Evolutionary conservation across 2,329 filamentous ascomycete species (phyloP), one percentile per base, ranked within the genome.

Genomic region (Calonectria hawksworthii): DNA sequence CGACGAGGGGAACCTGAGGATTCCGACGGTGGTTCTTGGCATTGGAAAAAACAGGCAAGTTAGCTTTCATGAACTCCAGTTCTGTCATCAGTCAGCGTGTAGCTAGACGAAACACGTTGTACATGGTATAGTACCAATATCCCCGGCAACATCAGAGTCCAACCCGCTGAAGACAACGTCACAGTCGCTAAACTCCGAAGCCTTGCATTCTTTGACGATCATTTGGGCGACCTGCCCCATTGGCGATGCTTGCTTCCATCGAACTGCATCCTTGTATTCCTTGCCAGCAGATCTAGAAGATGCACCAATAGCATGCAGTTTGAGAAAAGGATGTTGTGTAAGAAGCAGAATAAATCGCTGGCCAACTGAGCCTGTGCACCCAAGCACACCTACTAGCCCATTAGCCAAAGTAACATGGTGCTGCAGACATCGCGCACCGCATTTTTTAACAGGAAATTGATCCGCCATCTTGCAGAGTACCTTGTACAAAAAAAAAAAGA

Each of bases 21-120:
- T 98, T 93, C 83, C 93, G 94, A 80, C 97, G 94, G 90, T 98
- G 95, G 91, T 98, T 99, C 87, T 98, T 98, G 66, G 97, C 96
- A 86, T 99, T 99, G 81, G 96, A 98, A 89, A 99, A 99, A 84
- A 98, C 94, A 81, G 95, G 93, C 65, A 98, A 92, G 82, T 98
- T 93, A 75, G 95, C 93, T 83, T 94, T 94, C 82, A 98, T 90
- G 86, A 99, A 98, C 80, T 94, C 94, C 91, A 95, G 94, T 86
- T 99, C 96, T 96, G 7, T 6, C 14, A 21, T 10, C 16, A 13
- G 26, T 64, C 47, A 44, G 59, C 18, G 1, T 14, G 5, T 14
- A 21, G 4, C 7, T 16, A 21, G 6, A 14, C n/a, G 2, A 80
- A 30, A 2, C 59, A 16, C 30, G 74, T 14, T 77, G 77, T 51